Evolutionary conservation across 139 green algal species (phyloP), one percentile per base, ranked within the genome.

Genomic region (Yamagishiella unicocca): DNA sequence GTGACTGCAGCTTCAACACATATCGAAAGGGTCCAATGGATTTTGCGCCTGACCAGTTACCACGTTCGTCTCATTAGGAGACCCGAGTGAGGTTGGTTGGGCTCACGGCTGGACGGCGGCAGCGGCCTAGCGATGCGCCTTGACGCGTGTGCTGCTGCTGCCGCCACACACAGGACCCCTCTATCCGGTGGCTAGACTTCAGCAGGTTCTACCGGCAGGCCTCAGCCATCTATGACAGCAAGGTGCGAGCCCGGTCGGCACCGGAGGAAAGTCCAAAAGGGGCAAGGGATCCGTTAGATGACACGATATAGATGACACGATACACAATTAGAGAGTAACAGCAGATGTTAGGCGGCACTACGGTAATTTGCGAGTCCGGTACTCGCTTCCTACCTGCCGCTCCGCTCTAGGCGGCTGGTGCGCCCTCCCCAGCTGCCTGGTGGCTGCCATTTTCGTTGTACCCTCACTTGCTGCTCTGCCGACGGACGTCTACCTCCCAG

Each of bases 191-290:
- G 79, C 42, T 6, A 27, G 62, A 75, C 62, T 40, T 85, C 0
- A 77, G 45, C 12, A 14, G 66, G 9, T 87, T 87, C 82, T 87
- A 70, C 35, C 66, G 82, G 1, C 29, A 46, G 29, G n/a, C 35
- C 2, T 87, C 82, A 2, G 61, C 82, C 5, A 61, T 87, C 3
- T 87, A 78, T 24, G 82, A 87, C 35, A 35, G 66, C 46, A 87
- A 87, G 82, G 75, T 70, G 55, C 33, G 46, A 6, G 33, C 35
- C n/a, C n/a, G n/a, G n/a, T n/a, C n/a, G n/a, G n/a, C n/a, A n/a
- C n/a, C n/a, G n/a, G n/a, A n/a, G n/a, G n/a, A n/a, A n/a, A n/a
- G n/a, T n/a, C n/a, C n/a, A n/a, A n/a, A n/a, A 27, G 10, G 67
- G 8, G 67, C 35, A 22, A 68, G 58, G 14, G 22, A n/a, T 29